These are phyloP conservation scores for Leptodontidium sp. DNA, from an alignment of 2,329 filamentous ascomycete genomes.

Conservation along the genomic window DNA sequence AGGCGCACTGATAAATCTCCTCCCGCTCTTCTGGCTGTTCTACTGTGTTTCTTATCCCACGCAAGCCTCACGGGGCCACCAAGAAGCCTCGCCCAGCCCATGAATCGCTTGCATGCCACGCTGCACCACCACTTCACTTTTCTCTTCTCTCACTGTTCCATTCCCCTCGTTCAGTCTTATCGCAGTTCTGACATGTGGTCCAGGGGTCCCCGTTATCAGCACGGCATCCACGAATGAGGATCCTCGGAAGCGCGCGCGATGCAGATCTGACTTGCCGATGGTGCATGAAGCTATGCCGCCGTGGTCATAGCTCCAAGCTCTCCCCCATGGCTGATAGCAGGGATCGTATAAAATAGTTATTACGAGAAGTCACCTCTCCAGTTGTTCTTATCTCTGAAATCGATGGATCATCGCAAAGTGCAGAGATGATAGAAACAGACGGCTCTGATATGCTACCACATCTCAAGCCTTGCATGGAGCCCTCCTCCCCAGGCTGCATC, in stretches of 20 bases:
- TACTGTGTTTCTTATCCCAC: slow-evolving; percentile 14
- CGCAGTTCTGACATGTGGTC: slow-evolving; percentile 13
- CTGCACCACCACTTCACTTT: background rate
- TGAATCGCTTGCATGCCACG: background rate
- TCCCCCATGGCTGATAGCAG: slow-evolving; percentile 27
- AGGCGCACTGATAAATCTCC: background rate
- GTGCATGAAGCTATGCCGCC: slow-evolving; percentile 4
- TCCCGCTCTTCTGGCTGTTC: slow-evolving; percentile 1
- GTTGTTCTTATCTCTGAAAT: slow-evolving; percentile 27
- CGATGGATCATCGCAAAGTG: slow-evolving; percentile 16
- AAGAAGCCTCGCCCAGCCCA: slow-evolving; percentile 9
- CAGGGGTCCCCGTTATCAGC: slow-evolving; percentile 25
- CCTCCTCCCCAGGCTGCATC: background rate
- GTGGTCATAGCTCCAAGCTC: slow-evolving; percentile 18
- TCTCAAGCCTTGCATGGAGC: slow-evolving; percentile 9
- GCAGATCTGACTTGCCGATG: slow-evolving; percentile 23
- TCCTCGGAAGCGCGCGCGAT: slow-evolving; percentile 22
- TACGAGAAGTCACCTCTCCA: slow-evolving; percentile 25
- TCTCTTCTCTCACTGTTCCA: background rate
- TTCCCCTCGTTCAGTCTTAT: slow-evolving; percentile 24
- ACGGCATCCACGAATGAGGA: background rate
- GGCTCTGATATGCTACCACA: slow-evolving; percentile 22
- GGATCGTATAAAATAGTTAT: slow-evolving; percentile 24
- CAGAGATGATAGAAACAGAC: slow-evolving; percentile 8
- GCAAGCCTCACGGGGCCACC: slow-evolving; percentile 20